Conservation (phyloP, 1,139 yeast genomes). For the Entelexis sorbosivorans region DNA sequence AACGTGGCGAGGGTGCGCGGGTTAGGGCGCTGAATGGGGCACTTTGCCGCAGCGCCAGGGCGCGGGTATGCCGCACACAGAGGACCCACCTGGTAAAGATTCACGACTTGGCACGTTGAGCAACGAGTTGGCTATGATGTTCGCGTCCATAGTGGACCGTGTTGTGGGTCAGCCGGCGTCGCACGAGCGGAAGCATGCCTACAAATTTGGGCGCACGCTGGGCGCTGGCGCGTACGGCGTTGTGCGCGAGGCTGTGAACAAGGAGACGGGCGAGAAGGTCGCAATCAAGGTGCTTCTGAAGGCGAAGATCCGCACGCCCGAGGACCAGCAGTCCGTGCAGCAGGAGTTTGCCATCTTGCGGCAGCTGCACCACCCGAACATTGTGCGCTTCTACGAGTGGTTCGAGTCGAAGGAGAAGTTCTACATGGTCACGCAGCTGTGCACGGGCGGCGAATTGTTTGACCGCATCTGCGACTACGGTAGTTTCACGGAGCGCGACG, state of each 20-base stretch:
- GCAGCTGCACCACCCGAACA: conserved; percentile 62
- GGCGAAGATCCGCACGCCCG: conserved; percentile 57
- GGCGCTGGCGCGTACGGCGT: conserved; percentile 93
- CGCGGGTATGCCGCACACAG: neutral
- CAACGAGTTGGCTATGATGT: conserved; percentile 4
- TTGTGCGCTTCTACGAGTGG: conserved; percentile 77
- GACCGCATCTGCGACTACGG: conserved; percentile 71
- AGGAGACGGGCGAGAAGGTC: conserved; percentile 53
- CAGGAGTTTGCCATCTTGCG: conserved; percentile 65
- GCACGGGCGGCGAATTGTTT: conserved; percentile 86
- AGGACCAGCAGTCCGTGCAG: conserved; percentile 52
- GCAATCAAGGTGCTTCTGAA: conserved; percentile 80
- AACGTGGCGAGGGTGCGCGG: neutral
- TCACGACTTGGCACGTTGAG: too few relatives aligned
- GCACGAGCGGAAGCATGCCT: conserved; percentile 51
- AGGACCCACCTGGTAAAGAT: too few relatives aligned
- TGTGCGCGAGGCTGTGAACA: conserved; percentile 62
- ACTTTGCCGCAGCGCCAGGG: neutral
- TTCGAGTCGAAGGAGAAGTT: conserved; percentile 61
- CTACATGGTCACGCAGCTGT: conserved; percentile 44
- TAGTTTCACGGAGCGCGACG: conserved; percentile 75
- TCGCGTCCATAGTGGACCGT: conserved; percentile 31
- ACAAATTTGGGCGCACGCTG: conserved; percentile 63
- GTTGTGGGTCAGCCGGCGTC: conserved; percentile 66
- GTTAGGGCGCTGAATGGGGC: neutral